phyloP scores from a whole-genome alignment of 1,284 basidiomycete genomes.

The Moniliella sp. region DNA sequence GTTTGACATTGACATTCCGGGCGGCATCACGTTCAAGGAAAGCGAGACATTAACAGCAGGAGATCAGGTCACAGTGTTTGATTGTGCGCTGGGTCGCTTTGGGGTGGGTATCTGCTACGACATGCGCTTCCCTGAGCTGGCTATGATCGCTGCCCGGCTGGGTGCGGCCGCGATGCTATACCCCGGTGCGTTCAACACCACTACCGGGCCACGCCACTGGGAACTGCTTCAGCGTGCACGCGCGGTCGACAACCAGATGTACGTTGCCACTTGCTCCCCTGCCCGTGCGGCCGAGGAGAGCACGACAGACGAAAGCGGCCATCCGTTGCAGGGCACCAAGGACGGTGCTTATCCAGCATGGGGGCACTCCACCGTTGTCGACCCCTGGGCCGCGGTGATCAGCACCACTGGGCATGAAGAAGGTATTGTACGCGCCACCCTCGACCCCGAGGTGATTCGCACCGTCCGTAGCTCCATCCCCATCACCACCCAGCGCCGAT shows the following conservation, averaged over 20 bases:
- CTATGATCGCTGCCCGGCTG: slow-evolving; percentile 66
- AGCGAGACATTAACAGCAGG: slow-evolving; percentile 77
- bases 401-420: slow-evolving; percentile 58
- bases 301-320: slow-evolving; percentile 5
- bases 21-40: slow-evolving; percentile 93
- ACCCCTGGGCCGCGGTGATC: slow-evolving; percentile 50
- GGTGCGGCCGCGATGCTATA: slow-evolving; percentile 78
- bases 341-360: slow-evolving; percentile 26
- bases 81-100: slow-evolving; percentile 72
- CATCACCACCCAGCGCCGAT: slow-evolving; percentile 14
- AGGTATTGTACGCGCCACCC: slow-evolving; percentile 43
- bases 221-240: slow-evolving; percentile 68
- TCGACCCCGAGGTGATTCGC: slow-evolving; percentile 15
- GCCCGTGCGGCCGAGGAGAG: slow-evolving; percentile 53
- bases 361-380: slow-evolving; percentile 24
- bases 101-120: slow-evolving; percentile 66
- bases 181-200: slow-evolving; percentile 38
- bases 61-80: slow-evolving; percentile 54
- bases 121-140: slow-evolving; percentile 73
- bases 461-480: slow-evolving; percentile 17
- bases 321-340: slow-evolving; percentile 3
- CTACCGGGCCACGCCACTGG: slow-evolving; percentile 91
- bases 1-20: slow-evolving; percentile 94
- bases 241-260: slow-evolving; percentile 88
- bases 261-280: slow-evolving; percentile 80